Evolutionary conservation across 176 grass and related monocot genomes (phyloP), one percentile per base, ranked within the genome.

Genomic region (Musa beccarii): DNA sequence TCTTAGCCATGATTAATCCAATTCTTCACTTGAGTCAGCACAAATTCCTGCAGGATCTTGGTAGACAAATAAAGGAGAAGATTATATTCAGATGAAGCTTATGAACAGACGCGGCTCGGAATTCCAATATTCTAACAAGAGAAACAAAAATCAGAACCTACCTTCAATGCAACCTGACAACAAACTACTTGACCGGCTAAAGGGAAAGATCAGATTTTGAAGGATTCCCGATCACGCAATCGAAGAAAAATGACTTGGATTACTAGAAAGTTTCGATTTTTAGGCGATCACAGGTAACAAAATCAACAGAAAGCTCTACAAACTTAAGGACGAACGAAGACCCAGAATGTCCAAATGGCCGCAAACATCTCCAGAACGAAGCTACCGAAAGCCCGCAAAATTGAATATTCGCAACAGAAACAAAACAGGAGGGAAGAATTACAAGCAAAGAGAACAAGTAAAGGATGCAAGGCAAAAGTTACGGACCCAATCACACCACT

Each of bases 381-480:
- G 25, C 25, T 43, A 22, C 25, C 59, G 28, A 73, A 34, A 52
- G 53, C 2, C 10, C 34, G 52, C 52, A 63, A 21, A 61, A 57
- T 24, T 73, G 12, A 69, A 61, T 26, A 29, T 54, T 84, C 69
- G 71, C 8, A 8, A 56, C 66, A 49, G 66, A 85, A 59, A 26
- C 52, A 49, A 57, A 67, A 55, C 19, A 83, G 12, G 26, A 10
- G 54, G 50, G 52, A 66, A 75, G 75, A 55, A 75, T 10, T 65
- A 78, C 51, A 79, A 80, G 69, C 75, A 63, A 73, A 71, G 78
- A 71, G 52, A 78, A 78, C 73, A 66, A 49, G 68, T 52, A 83
- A 22, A 63, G 28, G 19, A 68, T 24, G 17, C 59, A 72, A 76
- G 43, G 22, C 69, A 66, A 63, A 9, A 59, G 68, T 72, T 76